Conservation (phyloP, 2,329 filamentous ascomycete species). For the Rutstroemia sp. region DNA sequence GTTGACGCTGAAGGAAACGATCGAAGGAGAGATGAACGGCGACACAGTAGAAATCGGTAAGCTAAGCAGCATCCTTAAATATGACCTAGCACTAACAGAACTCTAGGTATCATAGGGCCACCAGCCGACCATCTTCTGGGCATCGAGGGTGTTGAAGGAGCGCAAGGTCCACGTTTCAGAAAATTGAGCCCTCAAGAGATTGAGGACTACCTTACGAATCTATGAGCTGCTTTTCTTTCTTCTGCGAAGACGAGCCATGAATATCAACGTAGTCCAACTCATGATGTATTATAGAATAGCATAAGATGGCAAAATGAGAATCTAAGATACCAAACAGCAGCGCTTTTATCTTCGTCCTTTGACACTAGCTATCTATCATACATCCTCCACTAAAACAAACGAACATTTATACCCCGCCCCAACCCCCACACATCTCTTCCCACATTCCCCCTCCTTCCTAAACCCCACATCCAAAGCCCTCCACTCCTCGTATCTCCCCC, state of each 20-base stretch:
- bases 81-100: constrained; percentile 19
- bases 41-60: constrained; percentile 96
- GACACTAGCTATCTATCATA: background rate
- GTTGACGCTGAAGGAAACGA: constrained; percentile 96
- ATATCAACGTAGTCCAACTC: constrained; percentile 15
- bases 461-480: constrained; percentile 19
- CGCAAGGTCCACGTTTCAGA: constrained; percentile 79
- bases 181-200: constrained; percentile 97
- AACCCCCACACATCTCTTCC: constrained; percentile 21
- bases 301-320: constrained; percentile 27
- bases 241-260: constrained; percentile 8
- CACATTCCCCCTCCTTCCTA: background rate
- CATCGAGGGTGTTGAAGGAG: constrained; percentile 80
- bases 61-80: constrained; percentile 26
- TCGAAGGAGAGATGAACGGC: constrained; percentile 98
- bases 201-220: constrained; percentile 97
- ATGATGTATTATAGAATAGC: constrained; percentile 33
- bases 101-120: constrained; percentile 81
- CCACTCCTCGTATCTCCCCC: constrained; percentile 18
- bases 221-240: constrained; percentile 43
- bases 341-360: no score
- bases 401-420: constrained; percentile 28
- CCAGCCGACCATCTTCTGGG: constrained; percentile 90
- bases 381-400: constrained; percentile 24
- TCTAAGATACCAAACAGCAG: constrained; percentile 21